Evolutionary conservation across 805 yeast genomes (phyloP).

Genomic region (Suhomyces canberraensis): DNA sequence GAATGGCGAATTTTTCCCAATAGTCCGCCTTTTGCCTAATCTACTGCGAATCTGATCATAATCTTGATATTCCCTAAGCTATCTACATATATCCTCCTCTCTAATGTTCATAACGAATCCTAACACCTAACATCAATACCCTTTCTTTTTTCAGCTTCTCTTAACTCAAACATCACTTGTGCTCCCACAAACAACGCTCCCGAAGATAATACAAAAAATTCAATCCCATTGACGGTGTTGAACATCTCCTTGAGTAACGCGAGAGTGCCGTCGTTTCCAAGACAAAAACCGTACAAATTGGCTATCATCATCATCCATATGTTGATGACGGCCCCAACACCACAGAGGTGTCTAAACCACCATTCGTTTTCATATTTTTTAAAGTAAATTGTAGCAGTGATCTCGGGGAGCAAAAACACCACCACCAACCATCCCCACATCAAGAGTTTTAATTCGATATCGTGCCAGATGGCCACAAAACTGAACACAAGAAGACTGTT

Average conservation of each 20-base stretch:
- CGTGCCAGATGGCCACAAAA: constrained; percentile 98
- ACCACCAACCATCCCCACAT: constrained; percentile 97
- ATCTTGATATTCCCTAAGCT: too few relatives aligned
- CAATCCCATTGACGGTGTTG: constrained; percentile 64
- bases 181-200: constrained; percentile 73
- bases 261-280: constrained; percentile 82
- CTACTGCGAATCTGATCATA: too few relatives aligned
- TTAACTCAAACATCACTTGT: constrained; percentile 90
- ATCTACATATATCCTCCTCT: too few relatives aligned
- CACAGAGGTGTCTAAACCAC: constrained; percentile 83
- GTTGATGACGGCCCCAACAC: constrained; percentile 81
- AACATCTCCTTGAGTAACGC: constrained; percentile 67
- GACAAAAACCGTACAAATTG: constrained; percentile 89
- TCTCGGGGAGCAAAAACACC: constrained; percentile 82
- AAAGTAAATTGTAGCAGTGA: constrained; percentile 51
- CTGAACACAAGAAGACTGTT: constrained; percentile 85
- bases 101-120: too few relatives aligned
- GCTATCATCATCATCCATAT: constrained; percentile 99
- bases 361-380: constrained; percentile 41
- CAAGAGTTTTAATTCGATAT: constrained; percentile 78
- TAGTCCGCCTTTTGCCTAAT: too few relatives aligned
- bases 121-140: constrained; percentile 82
- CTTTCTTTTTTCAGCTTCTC: constrained; percentile 79
- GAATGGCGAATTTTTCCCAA: too few relatives aligned
- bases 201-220: constrained; percentile 60